Percentiles rank a stretch among this genome's conserved stretches.
These are phyloP conservation scores for Plasmodium berghei DNA, from an alignment of 169 alveolate species.

Conservation along the genomic window DNA sequence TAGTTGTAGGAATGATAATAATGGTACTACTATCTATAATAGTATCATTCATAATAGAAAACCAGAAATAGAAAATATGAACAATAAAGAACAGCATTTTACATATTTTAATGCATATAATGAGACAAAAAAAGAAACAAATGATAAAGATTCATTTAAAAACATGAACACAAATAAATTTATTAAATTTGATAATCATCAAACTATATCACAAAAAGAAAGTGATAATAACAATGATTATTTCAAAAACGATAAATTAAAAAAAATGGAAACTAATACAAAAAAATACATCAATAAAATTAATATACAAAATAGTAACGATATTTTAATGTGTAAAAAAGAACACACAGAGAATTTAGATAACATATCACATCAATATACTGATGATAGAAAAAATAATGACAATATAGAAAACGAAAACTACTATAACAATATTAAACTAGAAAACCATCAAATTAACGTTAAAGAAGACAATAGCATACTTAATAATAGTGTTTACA, in stretches of 20 bases:
- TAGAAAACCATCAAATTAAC: background rate
- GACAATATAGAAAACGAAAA: conserved; percentile 1
- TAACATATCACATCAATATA: too few species aligned
- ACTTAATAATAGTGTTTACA: conserved; percentile 1
- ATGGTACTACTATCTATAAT: too few species aligned
- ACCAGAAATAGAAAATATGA: too few species aligned
- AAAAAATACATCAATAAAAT: conserved; percentile 20
- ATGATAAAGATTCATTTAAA: too few species aligned
- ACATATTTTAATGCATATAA: too few species aligned
- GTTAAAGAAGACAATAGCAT: background rate
- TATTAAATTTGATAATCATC: background rate
- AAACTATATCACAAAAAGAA: background rate
- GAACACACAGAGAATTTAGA: too few species aligned
- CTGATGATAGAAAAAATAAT: background rate
- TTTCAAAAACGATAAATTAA: background rate
- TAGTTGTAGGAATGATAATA: background rate
- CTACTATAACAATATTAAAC: background rate
- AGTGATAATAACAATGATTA: background rate
- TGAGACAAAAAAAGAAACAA: too few species aligned
- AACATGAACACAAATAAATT: background rate
- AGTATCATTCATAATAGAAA: background rate
- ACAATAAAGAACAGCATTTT: too few species aligned
- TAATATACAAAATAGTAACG: background rate
- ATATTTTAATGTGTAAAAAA: too few species aligned
- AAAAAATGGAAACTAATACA: conserved; percentile 35